Evolutionary conservation across 78 protist genomes (phyloP).

Genomic region (Speleostelium caveatum): DNA sequence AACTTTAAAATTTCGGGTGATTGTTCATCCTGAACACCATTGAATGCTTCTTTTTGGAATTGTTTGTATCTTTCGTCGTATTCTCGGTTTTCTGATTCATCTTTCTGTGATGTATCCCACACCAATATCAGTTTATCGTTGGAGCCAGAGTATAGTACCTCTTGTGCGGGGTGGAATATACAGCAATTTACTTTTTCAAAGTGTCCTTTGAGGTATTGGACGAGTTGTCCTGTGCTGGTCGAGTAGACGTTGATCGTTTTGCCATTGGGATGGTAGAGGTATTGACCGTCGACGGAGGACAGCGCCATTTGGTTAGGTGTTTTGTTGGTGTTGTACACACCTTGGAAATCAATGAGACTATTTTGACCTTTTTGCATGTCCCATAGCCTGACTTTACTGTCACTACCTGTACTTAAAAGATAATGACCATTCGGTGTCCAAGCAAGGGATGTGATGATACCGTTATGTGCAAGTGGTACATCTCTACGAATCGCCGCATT

Average conservation of each 20-base stretch:
- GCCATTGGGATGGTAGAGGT: slow-evolving; percentile 58
- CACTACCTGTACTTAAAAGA: slow-evolving; percentile 48
- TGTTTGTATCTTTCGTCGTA: slow-evolving; percentile 4
- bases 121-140: slow-evolving; percentile 22
- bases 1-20: too few species aligned
- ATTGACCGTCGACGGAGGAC: slow-evolving; percentile 25
- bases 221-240: slow-evolving; percentile 17
- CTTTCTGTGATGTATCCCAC: slow-evolving; percentile 49
- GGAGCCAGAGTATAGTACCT: slow-evolving; percentile 22
- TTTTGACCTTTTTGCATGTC: slow-evolving; percentile 34
- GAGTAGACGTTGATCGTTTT: slow-evolving; percentile 35
- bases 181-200: slow-evolving; percentile 68
- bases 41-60: neutral
- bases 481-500: slow-evolving; percentile 25
- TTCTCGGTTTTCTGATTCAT: slow-evolving; percentile 13
- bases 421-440: slow-evolving; percentile 45
- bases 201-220: slow-evolving; percentile 45
- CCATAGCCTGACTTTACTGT: slow-evolving; percentile 47
- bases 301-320: slow-evolving; percentile 48
- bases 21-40: neutral
- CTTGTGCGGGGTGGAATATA: slow-evolving; percentile 25
- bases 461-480: slow-evolving; percentile 68
- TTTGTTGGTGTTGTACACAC: slow-evolving; percentile 4
- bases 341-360: slow-evolving; percentile 19
- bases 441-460: slow-evolving; percentile 23